Base-by-base conservation (phyloP, 2,329 filamentous ascomycete genomes). In the Fusarium continuum region DNA sequence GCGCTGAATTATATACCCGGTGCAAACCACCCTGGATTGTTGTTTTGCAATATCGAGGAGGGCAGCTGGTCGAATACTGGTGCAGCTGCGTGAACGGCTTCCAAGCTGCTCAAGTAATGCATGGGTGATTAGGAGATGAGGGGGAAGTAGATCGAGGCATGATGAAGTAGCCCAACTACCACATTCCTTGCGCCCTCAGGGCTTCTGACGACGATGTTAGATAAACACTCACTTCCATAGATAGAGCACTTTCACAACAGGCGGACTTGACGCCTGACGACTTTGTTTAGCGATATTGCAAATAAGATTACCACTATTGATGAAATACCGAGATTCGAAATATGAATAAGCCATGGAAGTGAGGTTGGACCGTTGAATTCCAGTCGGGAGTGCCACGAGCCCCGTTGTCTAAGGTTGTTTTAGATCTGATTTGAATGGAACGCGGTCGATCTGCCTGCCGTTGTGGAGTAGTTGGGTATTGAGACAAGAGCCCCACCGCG, bases 1-100 rank as follows among this genome's bases (percentile, higher is more conserved):
- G 48, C 57, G 46, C 53, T 59, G 46, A 68, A 63, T 66, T 67
- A 70, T 71, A 71, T 71, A 71, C 69, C 69, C 69, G 67, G 65
- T 60, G 64, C 32, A 49, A 65, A 52, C 38, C 59, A 67, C 58
- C 58, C 46, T 55, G 32, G 36, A 54, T 59, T 57, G 50, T 58
- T 61, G 52, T 48, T 56, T 55, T 61, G 51, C 28, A 52, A 66
- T 51, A 62, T 51, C 23, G 63, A 29, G 57, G 55, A 48, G 29
- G 51, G 57, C 35, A 53, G 58, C 54, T 45, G 54, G 49, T 50
- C 51, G 35, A 44, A 47, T 67, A 67, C 66, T 66, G 48, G 44
- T 57, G 62, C 35, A 43, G 32, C 55, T 54, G 22, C 22, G 35
- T 35, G 35, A 52, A 8, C 29, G 47, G 36, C 8, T 11, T 39